Evolutionary conservation across 2,329 filamentous ascomycete species (phyloP).

Genomic region (Monosporascus sp.): DNA sequence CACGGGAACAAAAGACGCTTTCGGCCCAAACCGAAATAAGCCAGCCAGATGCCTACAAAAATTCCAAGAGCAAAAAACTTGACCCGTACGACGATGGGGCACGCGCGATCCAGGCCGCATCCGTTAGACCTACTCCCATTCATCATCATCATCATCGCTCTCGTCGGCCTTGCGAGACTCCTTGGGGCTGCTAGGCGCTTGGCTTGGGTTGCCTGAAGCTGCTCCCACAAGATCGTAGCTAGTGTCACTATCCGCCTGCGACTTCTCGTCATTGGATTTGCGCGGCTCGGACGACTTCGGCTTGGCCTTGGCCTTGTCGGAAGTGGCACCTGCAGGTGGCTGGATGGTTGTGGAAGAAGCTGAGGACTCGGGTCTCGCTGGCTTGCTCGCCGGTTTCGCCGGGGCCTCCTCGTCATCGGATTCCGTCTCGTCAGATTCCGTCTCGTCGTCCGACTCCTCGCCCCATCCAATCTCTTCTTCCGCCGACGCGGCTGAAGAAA

Average conservation of each 20-base stretch:
- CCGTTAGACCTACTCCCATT: constrained; percentile 23
- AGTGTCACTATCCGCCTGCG: constrained; percentile 85
- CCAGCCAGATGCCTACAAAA: constrained; percentile 12
- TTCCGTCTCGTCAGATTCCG: constrained; percentile 41
- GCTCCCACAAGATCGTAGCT: constrained; percentile 92
- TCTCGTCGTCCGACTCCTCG: constrained; percentile 65
- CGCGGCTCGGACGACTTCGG: constrained; percentile 63
- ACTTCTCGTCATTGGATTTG: constrained; percentile 81
- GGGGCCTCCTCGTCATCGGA: constrained; percentile 32
- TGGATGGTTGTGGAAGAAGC: constrained; percentile 59
- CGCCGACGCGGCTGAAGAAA: constrained; percentile 55
- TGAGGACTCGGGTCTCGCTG: constrained; percentile 39
- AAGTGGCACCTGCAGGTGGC: constrained; percentile 34
- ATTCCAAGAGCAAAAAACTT: constrained; percentile 3
- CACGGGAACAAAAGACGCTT: constrained; percentile 10
- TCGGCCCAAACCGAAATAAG: constrained; percentile 11
- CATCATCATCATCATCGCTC: constrained; percentile 50
- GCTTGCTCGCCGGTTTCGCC: constrained; percentile 31
- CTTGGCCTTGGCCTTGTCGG: constrained; percentile 21
- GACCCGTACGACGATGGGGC: constrained; percentile 1
- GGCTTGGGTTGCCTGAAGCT: constrained; percentile 69
- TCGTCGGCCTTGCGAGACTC: constrained; percentile 52
- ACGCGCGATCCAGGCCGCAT: constrained; percentile 2
- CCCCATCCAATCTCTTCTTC: constrained; percentile 69
- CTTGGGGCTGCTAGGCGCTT: constrained; percentile 65